A percentile compares a stretch with the other conserved stretches of the same genome.
phyloP scores from a whole-genome alignment of 257 asterid genomes.

The Anisodus tanguticus region DNA sequence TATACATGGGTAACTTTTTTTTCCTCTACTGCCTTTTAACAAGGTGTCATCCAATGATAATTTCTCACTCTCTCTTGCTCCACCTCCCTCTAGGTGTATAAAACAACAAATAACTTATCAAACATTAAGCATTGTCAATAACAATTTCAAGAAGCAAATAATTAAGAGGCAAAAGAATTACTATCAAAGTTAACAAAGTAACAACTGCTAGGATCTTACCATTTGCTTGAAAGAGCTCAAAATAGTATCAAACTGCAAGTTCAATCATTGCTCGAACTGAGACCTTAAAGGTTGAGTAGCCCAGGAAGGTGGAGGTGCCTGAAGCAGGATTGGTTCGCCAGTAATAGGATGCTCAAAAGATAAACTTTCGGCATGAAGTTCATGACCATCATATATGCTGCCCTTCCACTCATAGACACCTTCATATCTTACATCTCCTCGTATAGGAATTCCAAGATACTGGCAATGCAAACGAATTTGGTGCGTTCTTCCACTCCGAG shows the following conservation, averaged over 20 bases:
- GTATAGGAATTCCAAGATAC: constrained; percentile 83
- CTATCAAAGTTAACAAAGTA: not conserved
- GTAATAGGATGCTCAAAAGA: constrained; percentile 86
- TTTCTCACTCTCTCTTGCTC: not conserved
- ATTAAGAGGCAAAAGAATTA: constrained; percentile 9
- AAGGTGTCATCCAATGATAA: not conserved
- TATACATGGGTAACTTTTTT: too few relatives aligned
- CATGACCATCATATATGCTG: constrained; percentile 63
- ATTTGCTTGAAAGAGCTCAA: not conserved
- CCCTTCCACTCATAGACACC: constrained; percentile 89
- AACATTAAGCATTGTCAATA: not conserved
- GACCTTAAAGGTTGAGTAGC: constrained; percentile 44
- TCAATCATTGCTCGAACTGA: not conserved
- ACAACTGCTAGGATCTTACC: not conserved
- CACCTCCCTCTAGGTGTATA: not conserved
- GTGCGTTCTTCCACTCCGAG: constrained; percentile 91
- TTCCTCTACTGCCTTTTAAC: not conserved
- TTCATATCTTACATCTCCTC: constrained; percentile 89
- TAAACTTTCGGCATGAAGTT: constrained; percentile 93
- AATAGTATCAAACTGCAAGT: not conserved
- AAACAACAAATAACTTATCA: not conserved
- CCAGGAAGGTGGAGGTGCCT: constrained; percentile 85
- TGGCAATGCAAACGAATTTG: constrained; percentile 95
- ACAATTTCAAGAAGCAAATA: not conserved
- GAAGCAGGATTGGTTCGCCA: constrained; percentile 54